These are phyloP conservation scores for Sophora flavescens DNA, from an alignment of 306 rosid species.

Conservation along the genomic window DNA sequence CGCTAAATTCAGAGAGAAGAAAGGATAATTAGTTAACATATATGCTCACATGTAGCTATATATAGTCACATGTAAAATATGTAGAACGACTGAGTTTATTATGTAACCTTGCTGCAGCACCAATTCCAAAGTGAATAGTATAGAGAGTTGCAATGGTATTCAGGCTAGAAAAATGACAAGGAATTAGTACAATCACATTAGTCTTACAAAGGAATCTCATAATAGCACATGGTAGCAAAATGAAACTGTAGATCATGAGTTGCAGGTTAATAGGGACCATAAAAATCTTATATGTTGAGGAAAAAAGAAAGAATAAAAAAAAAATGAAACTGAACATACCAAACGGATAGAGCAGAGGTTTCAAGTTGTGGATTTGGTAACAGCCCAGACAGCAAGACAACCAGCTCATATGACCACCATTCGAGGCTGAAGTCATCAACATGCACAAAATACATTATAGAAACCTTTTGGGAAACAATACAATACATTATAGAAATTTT, in stretches of 20 bases:
- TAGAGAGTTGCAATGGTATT: constrained; percentile 63
- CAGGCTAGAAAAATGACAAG: constrained; percentile 53
- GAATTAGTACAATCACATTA: constrained; percentile 20
- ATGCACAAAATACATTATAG: constrained; percentile 13
- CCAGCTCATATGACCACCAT: constrained; percentile 82
- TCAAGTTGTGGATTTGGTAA: constrained; percentile 89
- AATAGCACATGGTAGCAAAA: constrained; percentile 6
- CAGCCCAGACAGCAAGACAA: constrained; percentile 70
- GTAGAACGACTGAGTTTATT: not conserved
- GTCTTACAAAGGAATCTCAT: not conserved
- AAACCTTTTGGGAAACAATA: not conserved
- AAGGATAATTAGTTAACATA: too few relatives aligned
- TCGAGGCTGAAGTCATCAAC: constrained; percentile 55
- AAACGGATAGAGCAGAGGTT: constrained; percentile 79
- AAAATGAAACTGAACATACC: constrained; percentile 50
- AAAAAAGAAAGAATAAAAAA: too few relatives aligned
- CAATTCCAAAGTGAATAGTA: constrained; percentile 73
- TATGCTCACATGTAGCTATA: too few relatives aligned
- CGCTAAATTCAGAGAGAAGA: too few relatives aligned
- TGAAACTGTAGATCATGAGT: not conserved
- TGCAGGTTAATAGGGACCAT: not conserved
- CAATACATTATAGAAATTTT: not conserved
- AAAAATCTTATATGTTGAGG: not conserved
- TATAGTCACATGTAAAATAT: too few relatives aligned
- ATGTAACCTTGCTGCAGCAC: constrained; percentile 70